phyloP scores from a whole-genome alignment of 2,329 filamentous ascomycete genomes.

The Hymenotorrendiella dingleyae region DNA sequence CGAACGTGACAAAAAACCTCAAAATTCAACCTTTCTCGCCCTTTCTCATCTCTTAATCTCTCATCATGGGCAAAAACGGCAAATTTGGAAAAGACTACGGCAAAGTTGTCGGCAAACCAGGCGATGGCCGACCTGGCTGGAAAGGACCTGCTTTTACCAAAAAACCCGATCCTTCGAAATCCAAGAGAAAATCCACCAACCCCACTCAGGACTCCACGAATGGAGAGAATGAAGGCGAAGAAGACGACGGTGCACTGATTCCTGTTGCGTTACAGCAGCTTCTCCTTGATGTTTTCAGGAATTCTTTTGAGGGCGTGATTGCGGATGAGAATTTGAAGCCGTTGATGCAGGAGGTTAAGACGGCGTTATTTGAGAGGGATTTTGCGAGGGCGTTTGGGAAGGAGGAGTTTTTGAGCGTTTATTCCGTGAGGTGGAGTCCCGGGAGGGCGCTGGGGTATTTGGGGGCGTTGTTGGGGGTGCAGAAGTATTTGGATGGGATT shows the following conservation, averaged over 20 bases:
- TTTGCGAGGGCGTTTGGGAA: conserved; percentile 74
- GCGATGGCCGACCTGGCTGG: conserved; percentile 21
- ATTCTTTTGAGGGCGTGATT: conserved; percentile 52
- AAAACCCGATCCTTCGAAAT: conserved; percentile 15
- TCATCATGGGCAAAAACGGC: conserved; percentile 24
- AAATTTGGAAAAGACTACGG: conserved; percentile 22
- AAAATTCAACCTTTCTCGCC: too few relatives aligned
- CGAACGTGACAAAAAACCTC: too few relatives aligned
- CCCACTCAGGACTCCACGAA: conserved; percentile 6
- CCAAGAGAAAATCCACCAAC: conserved; percentile 9
- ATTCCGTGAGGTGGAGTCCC: conserved; percentile 87
- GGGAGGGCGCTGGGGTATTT: conserved; percentile 77
- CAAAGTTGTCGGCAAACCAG: conserved; percentile 21
- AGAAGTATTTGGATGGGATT: conserved; percentile 16
- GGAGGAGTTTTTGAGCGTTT: conserved; percentile 68
- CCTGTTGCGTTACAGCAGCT: conserved; percentile 57
- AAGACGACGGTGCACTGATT: conserved; percentile 23
- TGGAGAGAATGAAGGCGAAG: background rate
- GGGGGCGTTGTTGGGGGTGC: conserved; percentile 39
- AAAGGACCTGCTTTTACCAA: conserved; percentile 25
- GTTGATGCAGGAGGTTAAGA: conserved; percentile 75
- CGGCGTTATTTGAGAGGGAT: conserved; percentile 78
- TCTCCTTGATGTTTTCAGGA: conserved; percentile 67
- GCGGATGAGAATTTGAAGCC: conserved; percentile 41
- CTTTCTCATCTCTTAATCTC: background rate